A percentile compares a stretch with the other conserved stretches of the same genome.
Evolutionary conservation across 2,329 filamentous ascomycete species (phyloP).

Genomic region (Orbilia ellipsospora): DNA sequence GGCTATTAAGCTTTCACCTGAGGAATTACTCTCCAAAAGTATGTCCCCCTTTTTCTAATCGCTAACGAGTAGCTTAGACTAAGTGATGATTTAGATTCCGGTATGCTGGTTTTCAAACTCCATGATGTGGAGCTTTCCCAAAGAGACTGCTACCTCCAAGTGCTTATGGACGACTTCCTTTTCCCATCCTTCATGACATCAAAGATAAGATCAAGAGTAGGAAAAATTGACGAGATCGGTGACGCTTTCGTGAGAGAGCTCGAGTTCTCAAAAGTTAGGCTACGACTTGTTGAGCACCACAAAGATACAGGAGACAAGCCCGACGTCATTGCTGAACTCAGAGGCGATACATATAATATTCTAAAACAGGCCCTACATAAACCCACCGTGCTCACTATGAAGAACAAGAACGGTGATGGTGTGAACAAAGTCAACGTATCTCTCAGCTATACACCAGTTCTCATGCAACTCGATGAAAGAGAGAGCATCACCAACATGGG

Average conservation of each 20-base stretch:
- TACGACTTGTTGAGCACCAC: conserved; percentile 84
- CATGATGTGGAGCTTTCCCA: conserved; percentile 87
- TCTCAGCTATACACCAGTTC: conserved; percentile 91
- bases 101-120: conserved; percentile 92
- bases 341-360: conserved; percentile 85
- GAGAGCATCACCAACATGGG: conserved; percentile 99
- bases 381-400: conserved; percentile 82
- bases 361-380: conserved; percentile 88
- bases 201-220: conserved; percentile 74
- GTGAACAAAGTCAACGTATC: conserved; percentile 86
- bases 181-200: conserved; percentile 89
- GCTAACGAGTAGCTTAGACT: conserved; percentile 2
- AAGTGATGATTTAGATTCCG: conserved; percentile 72
- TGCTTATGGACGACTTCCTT: conserved; percentile 92
- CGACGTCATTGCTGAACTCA: conserved; percentile 80
- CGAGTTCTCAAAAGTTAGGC: conserved; percentile 92
- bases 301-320: conserved; percentile 75
- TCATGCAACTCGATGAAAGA: conserved; percentile 91
- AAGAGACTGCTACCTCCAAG: conserved; percentile 80
- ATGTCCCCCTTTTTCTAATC: conserved; percentile 56
- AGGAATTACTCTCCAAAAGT: conserved; percentile 84
- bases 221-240: conserved; percentile 87
- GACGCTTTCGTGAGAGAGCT: conserved; percentile 96
- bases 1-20: conserved; percentile 80
- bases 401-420: conserved; percentile 82